Percentiles rank a stretch among this genome's conserved stretches.
phyloP scores from a whole-genome alignment of 2,329 filamentous ascomycete species.

The Atkinsonella texensis region DNA sequence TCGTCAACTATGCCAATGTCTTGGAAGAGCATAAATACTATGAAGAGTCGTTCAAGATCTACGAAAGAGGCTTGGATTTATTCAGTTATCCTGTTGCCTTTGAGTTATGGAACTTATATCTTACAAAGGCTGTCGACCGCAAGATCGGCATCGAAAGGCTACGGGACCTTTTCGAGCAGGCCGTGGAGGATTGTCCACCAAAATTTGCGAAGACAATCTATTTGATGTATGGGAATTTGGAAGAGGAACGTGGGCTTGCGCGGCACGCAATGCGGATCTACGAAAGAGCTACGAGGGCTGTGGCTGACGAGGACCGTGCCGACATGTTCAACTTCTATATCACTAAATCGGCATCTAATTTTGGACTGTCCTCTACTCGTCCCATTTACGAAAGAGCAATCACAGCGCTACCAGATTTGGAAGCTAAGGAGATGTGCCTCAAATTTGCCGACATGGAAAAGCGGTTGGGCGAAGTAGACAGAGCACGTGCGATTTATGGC shows the following conservation, averaged over 20 bases:
- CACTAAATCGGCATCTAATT: conserved; percentile 96
- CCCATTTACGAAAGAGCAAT: conserved; percentile 96
- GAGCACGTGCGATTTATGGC: conserved; percentile 88
- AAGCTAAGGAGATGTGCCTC: conserved; percentile 95
- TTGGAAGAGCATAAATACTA: conserved; percentile 91
- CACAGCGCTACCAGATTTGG: conserved; percentile 78
- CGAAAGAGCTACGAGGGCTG: conserved; percentile 87
- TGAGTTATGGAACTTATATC: conserved; percentile 95
- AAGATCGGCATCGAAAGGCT: conserved; percentile 92
- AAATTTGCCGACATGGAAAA: conserved; percentile 98
- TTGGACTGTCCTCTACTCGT: conserved; percentile 85
- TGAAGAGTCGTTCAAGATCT: conserved; percentile 96
- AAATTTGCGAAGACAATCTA: conserved; percentile 95
- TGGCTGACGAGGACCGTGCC: conserved; percentile 84
- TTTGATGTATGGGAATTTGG: conserved; percentile 94
- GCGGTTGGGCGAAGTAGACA: conserved; percentile 82
- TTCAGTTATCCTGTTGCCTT: conserved; percentile 98
- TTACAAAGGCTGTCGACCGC: conserved; percentile 92
- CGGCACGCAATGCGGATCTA: conserved; percentile 98
- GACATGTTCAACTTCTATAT: conserved; percentile 99
- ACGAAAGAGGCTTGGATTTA: conserved; percentile 90
- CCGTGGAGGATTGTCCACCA: conserved; percentile 84
- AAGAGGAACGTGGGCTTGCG: conserved; percentile 89
- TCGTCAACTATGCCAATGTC: conserved; percentile 96
- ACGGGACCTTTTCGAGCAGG: conserved; percentile 92